phyloP scores from a whole-genome alignment of 1,284 basidiomycete species.

The Cryptococcus floricola region DNA sequence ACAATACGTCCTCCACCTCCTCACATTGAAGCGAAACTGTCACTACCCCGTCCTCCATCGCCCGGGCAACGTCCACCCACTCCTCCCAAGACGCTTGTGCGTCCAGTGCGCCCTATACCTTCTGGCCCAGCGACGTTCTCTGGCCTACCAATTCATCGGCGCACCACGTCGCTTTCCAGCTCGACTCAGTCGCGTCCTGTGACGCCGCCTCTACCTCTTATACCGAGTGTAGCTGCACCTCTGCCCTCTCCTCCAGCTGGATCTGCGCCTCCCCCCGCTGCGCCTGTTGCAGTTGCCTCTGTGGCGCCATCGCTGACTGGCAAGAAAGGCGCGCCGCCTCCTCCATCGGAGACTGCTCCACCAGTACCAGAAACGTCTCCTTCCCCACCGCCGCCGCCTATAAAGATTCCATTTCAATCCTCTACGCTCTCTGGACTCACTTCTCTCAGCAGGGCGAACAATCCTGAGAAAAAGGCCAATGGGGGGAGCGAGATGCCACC shows the following conservation, averaged over 20 bases:
- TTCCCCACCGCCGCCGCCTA: constrained; percentile 22
- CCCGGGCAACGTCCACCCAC: not conserved
- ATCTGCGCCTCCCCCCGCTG: not conserved
- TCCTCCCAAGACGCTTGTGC: not conserved
- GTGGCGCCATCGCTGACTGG: constrained; percentile 8
- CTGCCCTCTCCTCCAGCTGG: not conserved
- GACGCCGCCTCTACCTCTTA: not conserved
- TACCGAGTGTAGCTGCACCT: not conserved
- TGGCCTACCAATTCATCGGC: no score
- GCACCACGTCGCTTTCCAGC: no score
- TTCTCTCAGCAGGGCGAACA: constrained; percentile 28
- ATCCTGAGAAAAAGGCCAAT: constrained; percentile 10
- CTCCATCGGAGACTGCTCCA: not conserved
- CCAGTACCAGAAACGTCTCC: constrained; percentile 8
- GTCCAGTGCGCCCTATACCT: no score
- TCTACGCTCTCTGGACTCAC: constrained; percentile 51
- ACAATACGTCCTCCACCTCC: not conserved
- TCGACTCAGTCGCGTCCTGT: no score
- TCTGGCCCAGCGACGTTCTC: no score
- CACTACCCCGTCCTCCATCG: not conserved
- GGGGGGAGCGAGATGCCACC: constrained; percentile 12
- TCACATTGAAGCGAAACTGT: not conserved
- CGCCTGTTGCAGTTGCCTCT: constrained; percentile 1
- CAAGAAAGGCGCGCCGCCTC: no score
- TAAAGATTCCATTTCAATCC: constrained; percentile 32